Base-by-base conservation (phyloP, 768 basidiomycete genomes). In the Macrolepiota dolichaula region DNA sequence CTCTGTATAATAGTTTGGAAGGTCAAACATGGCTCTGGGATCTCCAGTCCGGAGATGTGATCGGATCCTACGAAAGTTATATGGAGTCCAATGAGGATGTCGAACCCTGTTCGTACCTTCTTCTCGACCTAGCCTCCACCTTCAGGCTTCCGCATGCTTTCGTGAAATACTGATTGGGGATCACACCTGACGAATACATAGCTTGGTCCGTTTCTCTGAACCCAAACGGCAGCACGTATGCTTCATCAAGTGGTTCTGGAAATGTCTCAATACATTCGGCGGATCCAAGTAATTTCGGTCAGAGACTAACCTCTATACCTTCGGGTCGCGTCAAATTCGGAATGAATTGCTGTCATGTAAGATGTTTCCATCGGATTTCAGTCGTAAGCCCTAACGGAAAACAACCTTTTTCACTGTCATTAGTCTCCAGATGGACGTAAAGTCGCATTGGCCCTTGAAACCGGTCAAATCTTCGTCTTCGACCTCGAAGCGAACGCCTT, bases 391-490 rank as follows among this genome's bases (percentile, higher is more conserved):
- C 51, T 56, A 58, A 59, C 17, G 51, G 22, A 24, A 9, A n/a
- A n/a, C n/a, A n/a, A n/a, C n/a, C 24, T 32, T 50, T 40, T 46
- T 54, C 47, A 52, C 25, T 35, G 51, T n/a, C 13, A 38, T 40
- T 13, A 96, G 95, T 95, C 92, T 66, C 94, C 95, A 13, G 92
- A 96, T 68, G 94, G 95, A 44, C 81, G 81, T 64, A 84, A 85
- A 46, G 74, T 98, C 51, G 95, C 92, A 15, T 79, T 96, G 64
- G 85, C 93, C 3, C 85, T 87, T 9, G 94, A 96, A 72, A 81
- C 85, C 1, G 95, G 95, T n/a, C 89, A 94, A 67, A 88, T 96
- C 57, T 92, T 85, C 71, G 78, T 98, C 47, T 89, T 95, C 63
- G 94, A 96, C 71, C 71, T 90, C 40, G 88, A 91, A 69, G 81